Percentiles rank a stretch among this genome's conserved stretches.
Evolutionary conservation across 805 yeast genomes (phyloP).

Genomic region (Starmera caribaea): DNA sequence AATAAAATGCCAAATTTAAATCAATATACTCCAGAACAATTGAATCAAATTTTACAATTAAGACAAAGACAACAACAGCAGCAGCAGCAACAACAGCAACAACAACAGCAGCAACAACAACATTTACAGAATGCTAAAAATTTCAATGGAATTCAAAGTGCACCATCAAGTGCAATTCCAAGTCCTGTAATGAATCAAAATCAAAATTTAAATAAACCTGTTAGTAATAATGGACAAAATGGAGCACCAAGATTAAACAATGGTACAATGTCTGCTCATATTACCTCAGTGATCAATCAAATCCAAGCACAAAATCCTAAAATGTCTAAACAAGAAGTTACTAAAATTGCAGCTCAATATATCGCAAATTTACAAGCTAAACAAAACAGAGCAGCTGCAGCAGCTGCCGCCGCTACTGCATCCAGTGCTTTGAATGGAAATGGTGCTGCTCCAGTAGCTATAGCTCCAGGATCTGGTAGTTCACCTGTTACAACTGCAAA

Average conservation of each 20-base stretch:
- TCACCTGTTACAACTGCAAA: neutral
- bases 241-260: no score
- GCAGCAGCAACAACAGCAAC: conserved; percentile 6
- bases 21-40: conserved; percentile 50
- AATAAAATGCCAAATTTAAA: conserved; percentile 36
- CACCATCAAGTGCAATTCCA: conserved; percentile 5
- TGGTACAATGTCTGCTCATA: conserved; percentile 42
- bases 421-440: conserved; percentile 17
- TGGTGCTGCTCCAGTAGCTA: conserved; percentile 15
- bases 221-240: neutral
- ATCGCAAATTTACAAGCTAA: conserved; percentile 41
- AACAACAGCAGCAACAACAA: conserved; percentile 1
- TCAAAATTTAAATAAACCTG: neutral
- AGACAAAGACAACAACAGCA: conserved; percentile 17
- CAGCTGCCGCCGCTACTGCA: conserved; percentile 13
- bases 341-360: conserved; percentile 55
- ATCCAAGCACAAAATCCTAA: conserved; percentile 60
- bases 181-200: conserved; percentile 7
- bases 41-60: conserved; percentile 45
- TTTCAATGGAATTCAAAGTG: conserved; percentile 13
- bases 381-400: conserved; percentile 28
- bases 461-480: neutral
- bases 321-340: conserved; percentile 52
- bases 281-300: conserved; percentile 52
- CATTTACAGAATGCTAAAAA: conserved; percentile 4